Evolutionary conservation across 208 protist species (phyloP).

Genomic region (Trichomonas vaginalis): DNA sequence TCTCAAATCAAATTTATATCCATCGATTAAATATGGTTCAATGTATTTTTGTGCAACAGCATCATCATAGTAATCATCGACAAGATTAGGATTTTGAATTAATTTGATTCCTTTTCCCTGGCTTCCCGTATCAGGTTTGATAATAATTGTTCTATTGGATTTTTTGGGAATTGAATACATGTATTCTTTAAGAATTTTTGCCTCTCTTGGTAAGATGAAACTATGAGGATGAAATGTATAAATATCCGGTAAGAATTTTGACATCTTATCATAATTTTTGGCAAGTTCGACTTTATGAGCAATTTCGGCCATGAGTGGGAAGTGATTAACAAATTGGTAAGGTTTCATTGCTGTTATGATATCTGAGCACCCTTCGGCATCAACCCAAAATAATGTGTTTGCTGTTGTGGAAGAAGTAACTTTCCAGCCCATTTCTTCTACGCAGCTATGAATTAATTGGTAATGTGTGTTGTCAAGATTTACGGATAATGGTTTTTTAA

Average conservation of each 20-base stretch:
- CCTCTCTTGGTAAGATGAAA: neutral
- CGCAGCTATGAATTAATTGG: neutral
- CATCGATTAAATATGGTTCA: slow-evolving; percentile 21
- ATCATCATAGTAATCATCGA: neutral
- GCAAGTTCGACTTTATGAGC: neutral
- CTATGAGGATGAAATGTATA: neutral
- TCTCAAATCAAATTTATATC: slow-evolving; percentile 26
- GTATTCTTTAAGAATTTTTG: neutral
- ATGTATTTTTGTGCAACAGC: slow-evolving; percentile 22
- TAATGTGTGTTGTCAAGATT: neutral
- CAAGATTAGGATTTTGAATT: neutral
- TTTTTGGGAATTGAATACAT: neutral
- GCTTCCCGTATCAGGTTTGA: slow-evolving; percentile 24
- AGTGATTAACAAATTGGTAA: neutral
- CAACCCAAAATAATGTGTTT: neutral
- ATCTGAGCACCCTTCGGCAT: neutral
- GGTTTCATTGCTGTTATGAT: neutral
- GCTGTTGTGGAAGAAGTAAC: neutral
- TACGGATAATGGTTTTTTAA: neutral
- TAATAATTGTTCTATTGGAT: neutral
- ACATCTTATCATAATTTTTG: neutral
- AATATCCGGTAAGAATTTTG: slow-evolving; percentile 13
- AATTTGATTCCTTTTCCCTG: slow-evolving; percentile 23
- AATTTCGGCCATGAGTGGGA: neutral
- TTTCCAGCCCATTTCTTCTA: neutral